Evolutionary conservation across 805 yeast species (phyloP).

Genomic region (Starmerella vaccinii): DNA sequence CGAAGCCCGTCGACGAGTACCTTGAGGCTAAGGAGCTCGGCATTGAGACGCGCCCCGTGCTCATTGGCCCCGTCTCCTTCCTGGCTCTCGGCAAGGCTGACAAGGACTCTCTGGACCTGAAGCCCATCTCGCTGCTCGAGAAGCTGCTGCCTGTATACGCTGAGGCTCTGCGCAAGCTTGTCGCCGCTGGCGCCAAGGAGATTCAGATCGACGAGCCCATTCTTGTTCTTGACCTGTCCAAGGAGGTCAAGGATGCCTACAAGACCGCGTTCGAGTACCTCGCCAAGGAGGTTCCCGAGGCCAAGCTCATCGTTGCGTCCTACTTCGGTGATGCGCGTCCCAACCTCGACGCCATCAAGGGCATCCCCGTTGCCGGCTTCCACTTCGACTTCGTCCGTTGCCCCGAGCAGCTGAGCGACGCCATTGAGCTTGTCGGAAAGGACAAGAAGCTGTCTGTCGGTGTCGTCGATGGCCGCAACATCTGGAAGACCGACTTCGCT

Average conservation of each 20-base stretch:
- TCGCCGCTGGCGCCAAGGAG: constrained; percentile 86
- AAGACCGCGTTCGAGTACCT: constrained; percentile 76
- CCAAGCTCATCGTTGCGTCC: constrained; percentile 74
- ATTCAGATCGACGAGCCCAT: constrained; percentile 98
- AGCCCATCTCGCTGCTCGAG: constrained; percentile 80
- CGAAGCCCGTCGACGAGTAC: constrained; percentile 94
- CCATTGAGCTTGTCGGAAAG: constrained; percentile 51
- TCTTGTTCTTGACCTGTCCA: constrained; percentile 86
- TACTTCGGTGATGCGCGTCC: constrained; percentile 99
- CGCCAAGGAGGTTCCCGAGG: constrained; percentile 55
- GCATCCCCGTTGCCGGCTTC: constrained; percentile 86
- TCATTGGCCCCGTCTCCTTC: constrained; percentile 94
- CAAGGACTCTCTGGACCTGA: constrained; percentile 91
- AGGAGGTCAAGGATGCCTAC: constrained; percentile 72
- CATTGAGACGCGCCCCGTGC: constrained; percentile 92
- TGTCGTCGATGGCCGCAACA: constrained; percentile 97
- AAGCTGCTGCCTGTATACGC: constrained; percentile 89
- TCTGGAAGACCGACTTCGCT: constrained; percentile 95
- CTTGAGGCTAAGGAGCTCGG: constrained; percentile 96
- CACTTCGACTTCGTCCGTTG: constrained; percentile 94
- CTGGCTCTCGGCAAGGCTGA: constrained; percentile 94
- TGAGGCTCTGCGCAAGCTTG: constrained; percentile 76
- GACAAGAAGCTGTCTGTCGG: constrained; percentile 86
- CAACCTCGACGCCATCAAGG: constrained; percentile 80
- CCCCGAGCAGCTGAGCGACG: constrained; percentile 90